A percentile compares a stretch with the other conserved stretches of the same genome.
Evolutionary conservation across 805 yeast genomes (phyloP).

Genomic region (Candida vaughaniae): DNA sequence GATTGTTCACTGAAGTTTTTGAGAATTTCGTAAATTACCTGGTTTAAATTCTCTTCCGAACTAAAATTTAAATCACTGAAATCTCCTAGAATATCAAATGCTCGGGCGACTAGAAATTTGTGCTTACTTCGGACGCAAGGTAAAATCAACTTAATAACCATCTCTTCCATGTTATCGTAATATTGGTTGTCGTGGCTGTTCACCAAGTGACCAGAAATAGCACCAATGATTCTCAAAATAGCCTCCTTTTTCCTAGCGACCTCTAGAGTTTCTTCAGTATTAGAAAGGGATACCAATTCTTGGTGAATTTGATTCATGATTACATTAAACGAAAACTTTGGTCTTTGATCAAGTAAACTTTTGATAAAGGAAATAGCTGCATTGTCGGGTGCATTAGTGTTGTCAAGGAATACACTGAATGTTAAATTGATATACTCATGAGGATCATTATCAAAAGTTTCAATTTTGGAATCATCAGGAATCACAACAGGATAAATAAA

Average conservation of each 20-base stretch:
- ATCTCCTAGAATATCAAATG: conserved; percentile 63
- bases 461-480: conserved; percentile 65
- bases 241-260: conserved; percentile 71
- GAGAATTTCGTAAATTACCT: conserved; percentile 35
- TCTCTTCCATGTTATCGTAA: conserved; percentile 62
- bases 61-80: conserved; percentile 61
- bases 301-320: conserved; percentile 60
- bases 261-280: conserved; percentile 44
- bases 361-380: conserved; percentile 76
- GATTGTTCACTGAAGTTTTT: conserved; percentile 21
- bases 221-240: conserved; percentile 73
- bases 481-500: conserved; percentile 76
- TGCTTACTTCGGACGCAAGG: conserved; percentile 66
- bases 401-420: conserved; percentile 49
- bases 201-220: conserved; percentile 57
- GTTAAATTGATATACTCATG: conserved; percentile 78
- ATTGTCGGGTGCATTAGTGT: conserved; percentile 62
- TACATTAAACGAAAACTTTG: conserved; percentile 56
- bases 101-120: conserved; percentile 73
- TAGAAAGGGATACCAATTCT: conserved; percentile 35
- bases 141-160: conserved; percentile 60
- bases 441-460: conserved; percentile 81
- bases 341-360: conserved; percentile 69
- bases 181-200: conserved; percentile 52
- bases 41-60: conserved; percentile 19